Base-by-base conservation (phyloP, 1,139 yeast genomes). In the Candida labiduridarum region DNA sequence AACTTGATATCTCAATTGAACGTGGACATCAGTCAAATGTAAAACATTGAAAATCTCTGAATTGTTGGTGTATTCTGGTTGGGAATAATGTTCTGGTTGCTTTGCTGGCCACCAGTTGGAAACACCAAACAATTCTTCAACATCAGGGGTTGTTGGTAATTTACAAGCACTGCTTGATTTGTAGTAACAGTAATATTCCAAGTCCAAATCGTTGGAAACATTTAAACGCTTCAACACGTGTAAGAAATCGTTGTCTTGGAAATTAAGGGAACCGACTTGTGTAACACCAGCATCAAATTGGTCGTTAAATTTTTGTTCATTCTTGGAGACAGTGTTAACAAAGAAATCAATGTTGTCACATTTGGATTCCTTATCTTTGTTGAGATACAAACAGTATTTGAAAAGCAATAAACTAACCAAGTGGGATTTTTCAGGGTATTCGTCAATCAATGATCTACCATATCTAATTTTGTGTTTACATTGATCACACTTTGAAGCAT, bases 1-100 rank as follows among this genome's bases (percentile, higher is more conserved):
- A 14, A 79, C 71, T 2, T 74, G 64, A 63, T 83, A 85, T 52
- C 83, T 77, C 49, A 78, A 66, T 60, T 84, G 82, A 46, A 83
- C 66, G 61, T 85, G 91, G 67, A 84, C 80, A 61, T 85, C 91
- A 29, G 84, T 78, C 27, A 85, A 59, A 59, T 85, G 91, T 52
- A 85, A 69, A n/a, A 84, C 90, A 53, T 83, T 82, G 65, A 85
- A 82, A 7, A 54, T 55, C 14, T 65, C 68, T 44, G 58, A 57
- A 45, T 60, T 53, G n/a, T 55, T 50, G 2, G 50, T 41, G 49
- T 68, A 69, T 3, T 48, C 49, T 11, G 76, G 77, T 49, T 67
- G 65, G 11, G 36, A 43, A 25, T 58, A 52, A 45, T 67, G 63
- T 41, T 64, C 38, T 2, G 59, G 56, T 44, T 65, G 59, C 56